Conservation (phyloP, 805 yeast genomes). For the Debaryomyces hansenii region DNA sequence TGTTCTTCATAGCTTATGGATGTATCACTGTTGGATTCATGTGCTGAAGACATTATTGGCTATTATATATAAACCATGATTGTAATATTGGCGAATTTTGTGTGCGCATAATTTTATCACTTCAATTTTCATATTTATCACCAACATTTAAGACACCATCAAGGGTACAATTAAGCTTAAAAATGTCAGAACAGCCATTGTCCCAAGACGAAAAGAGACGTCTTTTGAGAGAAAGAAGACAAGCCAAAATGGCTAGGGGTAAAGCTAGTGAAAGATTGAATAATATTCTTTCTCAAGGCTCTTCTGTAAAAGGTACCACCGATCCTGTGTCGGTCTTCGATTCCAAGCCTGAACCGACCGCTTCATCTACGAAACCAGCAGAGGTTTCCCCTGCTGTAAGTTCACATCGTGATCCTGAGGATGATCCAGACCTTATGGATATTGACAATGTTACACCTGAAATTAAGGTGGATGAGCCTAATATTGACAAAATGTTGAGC, state of each 20-base stretch:
- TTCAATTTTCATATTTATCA: too few relatives aligned
- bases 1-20: slow-evolving; percentile 25
- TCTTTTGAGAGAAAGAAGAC: slow-evolving; percentile 62
- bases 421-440: slow-evolving; percentile 43
- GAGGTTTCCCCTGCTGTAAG: slow-evolving; percentile 1
- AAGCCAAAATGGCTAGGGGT: slow-evolving; percentile 59
- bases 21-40: not conserved
- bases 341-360: slow-evolving; percentile 8
- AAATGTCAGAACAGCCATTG: slow-evolving; percentile 12
- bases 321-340: slow-evolving; percentile 37
- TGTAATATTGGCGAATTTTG: not conserved
- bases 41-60: not conserved
- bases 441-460: slow-evolving; percentile 18
- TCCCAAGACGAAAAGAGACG: slow-evolving; percentile 59
- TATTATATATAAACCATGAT: not conserved
- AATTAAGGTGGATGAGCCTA: slow-evolving; percentile 12
- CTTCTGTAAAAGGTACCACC: slow-evolving; percentile 31
- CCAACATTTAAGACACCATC: too few relatives aligned
- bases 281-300: slow-evolving; percentile 38
- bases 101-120: not conserved
- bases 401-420: slow-evolving; percentile 17
- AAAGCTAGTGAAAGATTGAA: slow-evolving; percentile 55
- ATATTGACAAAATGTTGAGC: slow-evolving; percentile 36
- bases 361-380: slow-evolving; percentile 1
- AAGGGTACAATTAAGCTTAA: not conserved